Evolutionary conservation across 805 yeast species (phyloP), one percentile per base, ranked within the genome.

Genomic region (Vanderwaltozyma verrucispora): DNA sequence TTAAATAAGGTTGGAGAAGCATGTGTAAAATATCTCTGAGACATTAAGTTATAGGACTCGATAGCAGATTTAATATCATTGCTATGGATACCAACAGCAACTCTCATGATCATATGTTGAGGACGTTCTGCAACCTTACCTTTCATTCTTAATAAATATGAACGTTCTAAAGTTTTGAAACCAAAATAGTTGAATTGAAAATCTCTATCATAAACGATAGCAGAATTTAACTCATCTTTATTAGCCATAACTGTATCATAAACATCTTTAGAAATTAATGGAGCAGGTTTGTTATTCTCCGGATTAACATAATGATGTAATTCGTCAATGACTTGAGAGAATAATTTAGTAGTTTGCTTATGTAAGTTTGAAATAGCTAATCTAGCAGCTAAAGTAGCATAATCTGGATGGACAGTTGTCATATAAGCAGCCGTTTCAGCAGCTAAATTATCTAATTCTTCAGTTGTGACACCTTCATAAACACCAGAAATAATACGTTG

Each of bases 381-480:
- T 67, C 98, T 79, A 26, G 97, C 96, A 38, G 96, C 96, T 51
- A 87, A 71, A 30, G 79, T 77, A 20, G 96, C 96, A 53, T 89
- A 88, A 65, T 92, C 97, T n/a, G 97, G 97, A 62, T 89, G 97
- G 45, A 84, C 75, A 11, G 97, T 89, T 41, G 96, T 87, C 96
- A 92, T 85, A 57, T 81, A 83, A 30, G 97, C 97, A 40, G 96
- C 94, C 27, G 96, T 87, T 64, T 92, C 98, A 31, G 97, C 96
- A 34, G 97, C 88, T 36, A 80, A 62, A 52, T 78, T 77, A 50
- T 78, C 87, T 42, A 82, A 67, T 61, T 92, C 96, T 43, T 81
- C 74, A 38, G 97, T 92, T 54, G 89, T 87, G 37, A 92, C 98
- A 54, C 97, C 97, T 55, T 86, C 94, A 62, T 89, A 92, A 39